Evolutionary conservation across 768 basidiomycete species (phyloP).

Genomic region (Leucocoprinus leucothites): DNA sequence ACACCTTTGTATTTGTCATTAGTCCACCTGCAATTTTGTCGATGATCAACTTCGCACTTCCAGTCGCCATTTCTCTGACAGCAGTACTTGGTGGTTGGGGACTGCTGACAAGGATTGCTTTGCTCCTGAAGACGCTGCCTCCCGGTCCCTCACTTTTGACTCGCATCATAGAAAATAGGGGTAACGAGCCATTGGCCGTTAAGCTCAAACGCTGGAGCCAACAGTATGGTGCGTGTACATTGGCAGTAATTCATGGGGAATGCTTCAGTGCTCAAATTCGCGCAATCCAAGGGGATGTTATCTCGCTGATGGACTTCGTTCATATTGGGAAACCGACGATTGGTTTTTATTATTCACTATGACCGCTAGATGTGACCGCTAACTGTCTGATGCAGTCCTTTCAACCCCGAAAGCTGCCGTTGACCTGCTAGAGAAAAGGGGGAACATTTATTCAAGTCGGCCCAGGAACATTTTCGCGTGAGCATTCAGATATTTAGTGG

Average conservation of each 20-base stretch:
- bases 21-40: no score
- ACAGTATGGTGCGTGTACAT: neutral
- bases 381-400: constrained; percentile 12
- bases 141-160: constrained; percentile 5
- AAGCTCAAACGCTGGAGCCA: constrained; percentile 2
- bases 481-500: constrained; percentile 14
- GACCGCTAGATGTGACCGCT: neutral
- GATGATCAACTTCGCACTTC: no score
- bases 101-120: neutral
- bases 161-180: neutral
- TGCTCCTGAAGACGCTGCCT: neutral
- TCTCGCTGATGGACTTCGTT: constrained; percentile 5
- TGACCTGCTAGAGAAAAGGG: constrained; percentile 29
- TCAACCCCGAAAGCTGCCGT: constrained; percentile 25
- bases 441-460: constrained; percentile 29
- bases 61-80: neutral
- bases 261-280: neutral
- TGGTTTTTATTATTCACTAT: neutral
- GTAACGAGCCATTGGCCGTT: neutral
- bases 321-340: constrained; percentile 9
- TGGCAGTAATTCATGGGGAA: no score
- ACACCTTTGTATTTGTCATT: no score
- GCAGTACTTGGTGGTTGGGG: neutral
- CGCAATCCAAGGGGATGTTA: neutral
- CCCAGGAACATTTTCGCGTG: constrained; percentile 28